A percentile compares a stretch with the other conserved stretches of the same genome.
Evolutionary conservation across 106 monocot genomes (phyloP).

Genomic region (Ottelia alismoides): DNA sequence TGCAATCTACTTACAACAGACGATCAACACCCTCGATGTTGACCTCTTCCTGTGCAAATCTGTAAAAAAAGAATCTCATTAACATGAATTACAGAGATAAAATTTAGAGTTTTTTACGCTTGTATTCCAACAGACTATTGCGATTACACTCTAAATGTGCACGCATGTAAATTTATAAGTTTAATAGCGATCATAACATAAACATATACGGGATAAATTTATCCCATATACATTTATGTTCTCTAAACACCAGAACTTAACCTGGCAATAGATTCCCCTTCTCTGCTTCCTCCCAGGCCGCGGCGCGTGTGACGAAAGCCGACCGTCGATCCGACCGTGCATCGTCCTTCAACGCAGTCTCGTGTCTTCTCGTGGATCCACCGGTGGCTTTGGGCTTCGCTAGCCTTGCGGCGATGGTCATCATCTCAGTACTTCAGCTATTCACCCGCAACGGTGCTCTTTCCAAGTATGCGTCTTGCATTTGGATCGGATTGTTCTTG

Average conservation of each 20-base stretch:
- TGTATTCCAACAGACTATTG: too few species aligned
- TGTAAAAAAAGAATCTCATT: too few species aligned
- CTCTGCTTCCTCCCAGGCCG: constrained; percentile 12
- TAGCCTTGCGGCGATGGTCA: constrained; percentile 2
- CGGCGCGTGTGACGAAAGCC: constrained; percentile 1
- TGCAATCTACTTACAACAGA: neutral
- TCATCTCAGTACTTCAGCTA: constrained; percentile 4
- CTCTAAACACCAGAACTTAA: neutral
- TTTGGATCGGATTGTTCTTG: neutral
- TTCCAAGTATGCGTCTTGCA: neutral
- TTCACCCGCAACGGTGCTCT: constrained; percentile 1
- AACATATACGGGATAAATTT: neutral
- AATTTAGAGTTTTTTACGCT: too few species aligned
- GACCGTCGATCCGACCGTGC: neutral
- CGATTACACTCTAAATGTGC: too few species aligned
- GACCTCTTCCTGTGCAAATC: constrained; percentile 36
- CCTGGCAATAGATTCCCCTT: constrained; percentile 9
- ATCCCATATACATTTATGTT: too few species aligned
- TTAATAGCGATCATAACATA: too few species aligned
- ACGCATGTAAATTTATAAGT: too few species aligned
- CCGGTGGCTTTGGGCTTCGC: neutral
- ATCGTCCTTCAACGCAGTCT: neutral
- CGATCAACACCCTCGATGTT: constrained; percentile 48
- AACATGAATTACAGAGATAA: too few species aligned
- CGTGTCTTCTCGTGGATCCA: constrained; percentile 1